Conservation (phyloP, 78 protist species). For the Trichosphaerium sp. region DNA sequence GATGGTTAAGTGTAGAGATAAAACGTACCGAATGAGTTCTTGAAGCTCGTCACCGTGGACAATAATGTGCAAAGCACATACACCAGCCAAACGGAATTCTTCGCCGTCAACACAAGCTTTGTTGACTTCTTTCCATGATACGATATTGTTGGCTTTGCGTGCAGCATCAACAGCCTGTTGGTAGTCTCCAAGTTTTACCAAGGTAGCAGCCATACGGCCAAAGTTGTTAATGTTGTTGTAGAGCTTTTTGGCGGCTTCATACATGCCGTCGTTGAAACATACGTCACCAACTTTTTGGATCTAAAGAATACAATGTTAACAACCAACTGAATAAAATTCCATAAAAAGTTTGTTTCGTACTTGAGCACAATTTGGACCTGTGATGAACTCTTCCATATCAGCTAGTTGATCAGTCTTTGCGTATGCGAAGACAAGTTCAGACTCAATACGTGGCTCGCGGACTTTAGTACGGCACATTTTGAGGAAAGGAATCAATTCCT, state of each 20-base stretch:
- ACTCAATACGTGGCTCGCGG: slow-evolving; percentile 89
- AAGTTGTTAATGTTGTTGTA: slow-evolving; percentile 84
- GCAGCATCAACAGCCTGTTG: slow-evolving; percentile 98
- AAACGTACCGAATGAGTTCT: no score
- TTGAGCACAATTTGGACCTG: slow-evolving; percentile 67
- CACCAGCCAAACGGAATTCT: slow-evolving; percentile 96
- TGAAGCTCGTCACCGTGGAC: slow-evolving; percentile 92
- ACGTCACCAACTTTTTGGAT: slow-evolving; percentile 88
- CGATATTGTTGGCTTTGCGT: slow-evolving; percentile 87
- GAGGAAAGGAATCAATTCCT: slow-evolving; percentile 74
- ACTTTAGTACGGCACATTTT: slow-evolving; percentile 74
- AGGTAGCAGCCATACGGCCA: slow-evolving; percentile 83
- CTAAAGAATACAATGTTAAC: background rate
- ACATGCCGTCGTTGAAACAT: slow-evolving; percentile 85
- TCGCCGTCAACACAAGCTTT: slow-evolving; percentile 89
- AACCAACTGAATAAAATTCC: background rate
- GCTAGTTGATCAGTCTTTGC: slow-evolving; percentile 86
- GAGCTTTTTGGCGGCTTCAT: slow-evolving; percentile 91
- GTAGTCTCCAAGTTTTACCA: slow-evolving; percentile 74
- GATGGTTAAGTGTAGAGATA: no score
- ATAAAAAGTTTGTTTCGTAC: background rate
- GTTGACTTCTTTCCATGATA: slow-evolving; percentile 95
- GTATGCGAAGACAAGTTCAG: slow-evolving; percentile 85
- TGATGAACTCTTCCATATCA: slow-evolving; percentile 96
- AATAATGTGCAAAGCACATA: slow-evolving; percentile 90